A percentile compares a stretch with the other conserved stretches of the same genome.
These are phyloP conservation scores for Colletotrichum eremochloae DNA, from an alignment of 2,329 filamentous ascomycete genomes.

Conservation along the genomic window DNA sequence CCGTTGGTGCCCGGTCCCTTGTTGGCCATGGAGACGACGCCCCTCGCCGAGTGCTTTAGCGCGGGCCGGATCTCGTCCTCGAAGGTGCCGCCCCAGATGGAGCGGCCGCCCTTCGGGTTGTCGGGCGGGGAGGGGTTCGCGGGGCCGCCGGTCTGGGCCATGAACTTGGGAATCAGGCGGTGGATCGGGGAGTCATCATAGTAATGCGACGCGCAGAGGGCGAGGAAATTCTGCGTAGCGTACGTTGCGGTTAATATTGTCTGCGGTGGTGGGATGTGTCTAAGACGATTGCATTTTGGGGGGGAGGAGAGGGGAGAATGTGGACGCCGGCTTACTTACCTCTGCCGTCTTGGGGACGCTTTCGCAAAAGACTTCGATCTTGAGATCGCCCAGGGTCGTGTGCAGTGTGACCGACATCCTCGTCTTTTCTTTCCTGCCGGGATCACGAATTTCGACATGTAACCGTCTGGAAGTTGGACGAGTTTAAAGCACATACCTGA, in stretches of 20 bases:
- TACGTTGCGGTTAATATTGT: conserved; percentile 32
- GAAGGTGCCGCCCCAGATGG: conserved; percentile 81
- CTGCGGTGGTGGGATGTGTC: conserved; percentile 2
- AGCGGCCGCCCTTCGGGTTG: conserved; percentile 76
- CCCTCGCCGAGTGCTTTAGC: conserved; percentile 76
- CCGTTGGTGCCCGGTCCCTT: conserved; percentile 81
- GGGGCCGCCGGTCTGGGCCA: conserved; percentile 81
- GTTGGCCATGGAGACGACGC: conserved; percentile 84
- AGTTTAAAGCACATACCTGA: not conserved
- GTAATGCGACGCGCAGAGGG: conserved; percentile 83
- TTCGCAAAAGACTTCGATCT: conserved; percentile 97
- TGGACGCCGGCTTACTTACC: conserved; percentile 66
- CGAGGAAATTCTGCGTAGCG: conserved; percentile 81
- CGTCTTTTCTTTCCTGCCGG: not conserved
- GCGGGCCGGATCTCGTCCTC: conserved; percentile 85
- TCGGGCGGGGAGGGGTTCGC: conserved; percentile 64
- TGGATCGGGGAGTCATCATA: conserved; percentile 84
- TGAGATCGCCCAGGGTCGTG: conserved; percentile 90
- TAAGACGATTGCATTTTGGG: conserved; percentile 2
- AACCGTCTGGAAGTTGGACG: conserved; percentile 15
- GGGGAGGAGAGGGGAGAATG: not conserved
- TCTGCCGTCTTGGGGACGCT: conserved; percentile 93
- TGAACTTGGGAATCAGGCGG: conserved; percentile 84
- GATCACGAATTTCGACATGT: conserved; percentile 8
- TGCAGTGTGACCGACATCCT: conserved; percentile 81